phyloP scores from a whole-genome alignment of 2,329 filamentous ascomycete genomes.

The Aspergillus terreus region DNA sequence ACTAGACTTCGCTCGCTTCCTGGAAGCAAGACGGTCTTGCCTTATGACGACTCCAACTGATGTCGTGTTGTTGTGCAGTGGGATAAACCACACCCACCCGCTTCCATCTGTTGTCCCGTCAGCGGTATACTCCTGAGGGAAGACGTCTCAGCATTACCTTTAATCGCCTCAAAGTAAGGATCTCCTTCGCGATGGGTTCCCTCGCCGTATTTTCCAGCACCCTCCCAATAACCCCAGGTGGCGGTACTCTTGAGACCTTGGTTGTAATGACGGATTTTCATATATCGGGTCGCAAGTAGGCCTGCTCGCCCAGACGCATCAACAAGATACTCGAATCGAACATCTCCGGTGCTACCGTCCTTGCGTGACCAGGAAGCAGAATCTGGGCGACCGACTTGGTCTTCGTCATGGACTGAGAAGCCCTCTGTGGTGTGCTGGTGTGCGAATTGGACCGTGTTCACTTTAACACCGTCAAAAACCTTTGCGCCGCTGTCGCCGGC shows the following conservation, averaged over 20 bases:
- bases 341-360: not conserved
- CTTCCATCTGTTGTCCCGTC: constrained; percentile 34
- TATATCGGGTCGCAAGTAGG: constrained; percentile 46
- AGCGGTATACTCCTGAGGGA: too few species aligned
- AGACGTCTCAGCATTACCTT: too few species aligned
- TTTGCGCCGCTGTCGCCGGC: constrained; percentile 23
- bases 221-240: constrained; percentile 48
- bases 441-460: constrained; percentile 1
- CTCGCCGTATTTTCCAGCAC: not conserved
- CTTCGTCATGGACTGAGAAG: not conserved
- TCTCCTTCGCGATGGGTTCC: not conserved
- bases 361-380: constrained; percentile 1
- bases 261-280: constrained; percentile 49
- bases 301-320: constrained; percentile 47
- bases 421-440: not conserved
- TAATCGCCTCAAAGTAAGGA: constrained; percentile 6
- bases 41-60: constrained; percentile 13
- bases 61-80: constrained; percentile 44
- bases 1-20: not conserved
- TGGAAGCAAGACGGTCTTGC: not conserved
- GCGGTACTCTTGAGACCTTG: constrained; percentile 48
- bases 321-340: constrained; percentile 44
- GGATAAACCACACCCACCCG: constrained; percentile 53
- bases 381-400: not conserved
- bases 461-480: constrained; percentile 4